Evolutionary conservation across 2,329 filamentous ascomycete species (phyloP).

Genomic region (Botryotinia globosa): DNA sequence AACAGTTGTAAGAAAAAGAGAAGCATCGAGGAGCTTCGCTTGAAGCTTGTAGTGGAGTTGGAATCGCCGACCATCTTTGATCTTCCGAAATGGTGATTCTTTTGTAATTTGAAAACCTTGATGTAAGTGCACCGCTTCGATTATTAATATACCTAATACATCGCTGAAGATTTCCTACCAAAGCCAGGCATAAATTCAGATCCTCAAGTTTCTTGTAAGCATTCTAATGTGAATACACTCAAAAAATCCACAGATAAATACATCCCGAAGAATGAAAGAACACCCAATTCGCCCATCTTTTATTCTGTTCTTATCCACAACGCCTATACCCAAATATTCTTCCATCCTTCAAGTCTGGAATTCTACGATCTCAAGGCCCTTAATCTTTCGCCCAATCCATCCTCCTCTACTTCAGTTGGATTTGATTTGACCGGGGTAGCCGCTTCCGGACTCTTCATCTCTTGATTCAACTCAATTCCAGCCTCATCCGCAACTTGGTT

Average conservation of each 20-base stretch:
- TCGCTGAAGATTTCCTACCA: background rate
- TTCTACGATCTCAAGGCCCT: constrained; percentile 46
- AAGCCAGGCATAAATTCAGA: background rate
- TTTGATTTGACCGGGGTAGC: constrained; percentile 60
- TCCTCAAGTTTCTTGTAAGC: background rate
- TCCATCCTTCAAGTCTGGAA: background rate
- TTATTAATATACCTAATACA: too few relatives aligned
- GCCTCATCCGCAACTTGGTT: constrained; percentile 85
- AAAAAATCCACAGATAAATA: background rate
- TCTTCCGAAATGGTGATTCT: background rate
- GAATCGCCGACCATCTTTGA: background rate
- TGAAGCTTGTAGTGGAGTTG: background rate
- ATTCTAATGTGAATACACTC: constrained; percentile 1
- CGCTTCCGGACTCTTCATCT: constrained; percentile 60
- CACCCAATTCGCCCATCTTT: constrained; percentile 6
- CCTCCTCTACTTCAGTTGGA: constrained; percentile 74
- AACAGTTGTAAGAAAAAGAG: background rate
- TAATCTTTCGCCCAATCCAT: constrained; percentile 62
- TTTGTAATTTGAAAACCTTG: background rate
- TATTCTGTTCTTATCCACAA: constrained; percentile 8
- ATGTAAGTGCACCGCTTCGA: too few relatives aligned
- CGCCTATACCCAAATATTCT: constrained; percentile 13
- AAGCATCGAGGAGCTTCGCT: background rate
- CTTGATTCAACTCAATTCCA: constrained; percentile 75
- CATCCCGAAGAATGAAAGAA: background rate